Base-by-base conservation (phyloP, 2,329 filamentous ascomycete genomes). In the Pyricularia sp. region DNA sequence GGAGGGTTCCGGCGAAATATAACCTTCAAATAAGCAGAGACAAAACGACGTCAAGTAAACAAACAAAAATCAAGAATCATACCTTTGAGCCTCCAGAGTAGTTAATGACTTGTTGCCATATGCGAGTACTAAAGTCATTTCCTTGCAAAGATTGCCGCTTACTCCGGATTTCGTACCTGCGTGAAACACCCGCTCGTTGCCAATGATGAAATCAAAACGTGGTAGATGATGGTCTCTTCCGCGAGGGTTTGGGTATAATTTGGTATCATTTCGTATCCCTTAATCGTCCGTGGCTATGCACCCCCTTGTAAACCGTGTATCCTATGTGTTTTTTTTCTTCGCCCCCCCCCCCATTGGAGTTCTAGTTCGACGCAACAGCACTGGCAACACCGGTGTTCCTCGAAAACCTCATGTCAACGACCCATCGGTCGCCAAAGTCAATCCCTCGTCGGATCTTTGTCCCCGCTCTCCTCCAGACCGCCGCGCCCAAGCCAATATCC, bases 351-450 rank as follows among this genome's bases (percentile, higher is more conserved):
- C 9, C 23, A 1, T 11, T 3, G 25, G 58, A 10, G 2, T 12
- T 61, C 58, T 61, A 61, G 7, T 61, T 61, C 20, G n/a, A 26
- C 10, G 58, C 23, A 26, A 11, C 58, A 26, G 58, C 58, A 26
- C n/a, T 26, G 11, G 58, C 58, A 61, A 26, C n/a, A n/a, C 58
- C 58, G n/a, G 58, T 9, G 10, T 23, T 61, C 58, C 58, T 55
- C 36, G 42, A 42, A 55, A 67, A 67, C 78, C 30, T 80, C 79
- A 95, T 86, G 73, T 90, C 88, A 17, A 96, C 84, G 71, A 95
- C 89, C 94, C 94, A 98, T 72, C 89, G 87, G 70, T 89, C 88
- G 28, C 92, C 93, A 82, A 97, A 98, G 74, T 94, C 93, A 69
- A 97, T 90, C 0, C 93, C 93, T 72, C 92, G 89, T 25, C 93